Conservation (phyloP, 441 rosid species). For the Geranium incanum region DNA sequence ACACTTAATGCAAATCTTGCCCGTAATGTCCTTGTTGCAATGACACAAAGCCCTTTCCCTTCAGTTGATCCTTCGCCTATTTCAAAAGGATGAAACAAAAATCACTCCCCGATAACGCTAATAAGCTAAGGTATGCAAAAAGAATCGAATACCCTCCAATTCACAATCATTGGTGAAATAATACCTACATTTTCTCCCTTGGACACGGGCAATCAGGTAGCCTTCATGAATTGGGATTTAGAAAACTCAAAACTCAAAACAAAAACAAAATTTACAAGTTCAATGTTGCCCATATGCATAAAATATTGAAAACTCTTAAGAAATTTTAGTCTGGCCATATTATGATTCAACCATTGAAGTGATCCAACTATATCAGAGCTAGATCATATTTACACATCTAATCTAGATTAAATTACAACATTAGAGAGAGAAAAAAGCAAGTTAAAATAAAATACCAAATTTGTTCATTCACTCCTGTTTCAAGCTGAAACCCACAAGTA, state of each 20-base stretch:
- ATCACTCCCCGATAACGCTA: background rate
- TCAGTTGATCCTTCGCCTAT: slow-evolving; percentile 68
- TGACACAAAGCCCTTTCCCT: slow-evolving; percentile 74
- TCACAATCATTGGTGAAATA: slow-evolving; percentile 20
- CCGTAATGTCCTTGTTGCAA: slow-evolving; percentile 60
- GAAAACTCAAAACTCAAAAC: background rate
- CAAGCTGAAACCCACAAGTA: background rate
- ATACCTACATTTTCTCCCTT: slow-evolving; percentile 1
- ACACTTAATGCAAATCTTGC: slow-evolving; percentile 82
- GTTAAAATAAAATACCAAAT: background rate
- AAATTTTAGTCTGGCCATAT: background rate
- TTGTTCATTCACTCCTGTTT: background rate
- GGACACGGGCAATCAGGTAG: slow-evolving; percentile 6
- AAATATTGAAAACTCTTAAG: background rate
- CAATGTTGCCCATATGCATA: background rate
- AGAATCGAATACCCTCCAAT: slow-evolving; percentile 14
- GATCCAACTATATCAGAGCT: background rate
- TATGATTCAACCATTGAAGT: background rate
- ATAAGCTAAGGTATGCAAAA: background rate
- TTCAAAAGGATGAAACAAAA: slow-evolving; percentile 10
- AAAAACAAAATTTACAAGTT: background rate
- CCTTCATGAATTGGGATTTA: background rate
- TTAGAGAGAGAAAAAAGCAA: background rate
- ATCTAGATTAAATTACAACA: background rate
- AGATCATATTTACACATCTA: background rate